These are phyloP conservation scores for Thalassiosira sp. DNA, from an alignment of 352 stramenopile genomes.

Conservation along the genomic window DNA sequence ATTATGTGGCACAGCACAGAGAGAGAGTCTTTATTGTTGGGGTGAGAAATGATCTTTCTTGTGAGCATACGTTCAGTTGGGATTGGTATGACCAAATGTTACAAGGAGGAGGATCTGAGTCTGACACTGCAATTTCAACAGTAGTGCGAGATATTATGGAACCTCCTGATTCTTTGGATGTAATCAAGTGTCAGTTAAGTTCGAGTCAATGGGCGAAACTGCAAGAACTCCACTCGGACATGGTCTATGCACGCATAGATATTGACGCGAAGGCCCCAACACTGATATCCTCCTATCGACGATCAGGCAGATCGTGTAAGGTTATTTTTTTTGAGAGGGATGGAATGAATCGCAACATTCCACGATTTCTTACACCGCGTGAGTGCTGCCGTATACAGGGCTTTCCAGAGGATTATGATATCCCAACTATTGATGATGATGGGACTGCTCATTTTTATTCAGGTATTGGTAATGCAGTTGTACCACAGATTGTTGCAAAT, in stretches of 20 bases:
- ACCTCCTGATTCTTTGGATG: neutral
- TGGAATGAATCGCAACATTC: slow-evolving; percentile 14
- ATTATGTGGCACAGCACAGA: slow-evolving; percentile 42
- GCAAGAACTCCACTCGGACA: neutral
- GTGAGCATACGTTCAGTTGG: neutral
- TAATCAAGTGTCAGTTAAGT: slow-evolving; percentile 1
- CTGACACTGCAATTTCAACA: neutral
- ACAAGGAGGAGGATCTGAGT: neutral
- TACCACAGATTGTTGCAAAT: slow-evolving; percentile 32
- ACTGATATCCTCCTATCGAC: neutral
- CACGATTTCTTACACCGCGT: slow-evolving; percentile 42
- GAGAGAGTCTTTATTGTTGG: slow-evolving; percentile 49
- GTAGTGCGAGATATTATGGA: slow-evolving; percentile 10
- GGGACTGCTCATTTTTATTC: slow-evolving; percentile 29
- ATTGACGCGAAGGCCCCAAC: neutral
- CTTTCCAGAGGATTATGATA: slow-evolving; percentile 45
- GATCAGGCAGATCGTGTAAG: neutral
- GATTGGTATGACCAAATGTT: neutral
- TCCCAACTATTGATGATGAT: slow-evolving; percentile 12
- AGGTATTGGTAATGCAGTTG: slow-evolving; percentile 46
- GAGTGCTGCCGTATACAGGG: slow-evolving; percentile 48
- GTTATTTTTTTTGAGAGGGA: neutral
- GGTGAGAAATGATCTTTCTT: slow-evolving; percentile 34
- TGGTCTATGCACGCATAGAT: neutral
- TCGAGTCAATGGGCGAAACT: neutral